A percentile compares a stretch with the other conserved stretches of the same genome.
Evolutionary conservation across 2,329 filamentous ascomycete species (phyloP).

Genomic region (Colletotrichum sp.): DNA sequence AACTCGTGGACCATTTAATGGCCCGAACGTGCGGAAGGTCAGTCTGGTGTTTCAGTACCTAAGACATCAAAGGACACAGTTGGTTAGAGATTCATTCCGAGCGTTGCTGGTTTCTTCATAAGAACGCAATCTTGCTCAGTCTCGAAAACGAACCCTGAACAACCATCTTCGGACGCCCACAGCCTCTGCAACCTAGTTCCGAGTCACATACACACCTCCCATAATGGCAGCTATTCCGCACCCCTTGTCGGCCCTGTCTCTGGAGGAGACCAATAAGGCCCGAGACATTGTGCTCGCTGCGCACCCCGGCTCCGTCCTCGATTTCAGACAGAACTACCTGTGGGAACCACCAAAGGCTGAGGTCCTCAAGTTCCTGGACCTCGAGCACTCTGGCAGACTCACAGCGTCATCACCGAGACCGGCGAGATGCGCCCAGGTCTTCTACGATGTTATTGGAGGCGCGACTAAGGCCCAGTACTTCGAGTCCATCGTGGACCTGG

Average conservation of each 20-base stretch:
- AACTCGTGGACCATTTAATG: not conserved
- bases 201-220: not conserved
- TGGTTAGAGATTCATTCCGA: not conserved
- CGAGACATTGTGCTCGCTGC: constrained; percentile 34
- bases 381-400: constrained; percentile 39
- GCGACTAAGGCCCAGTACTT: constrained; percentile 30
- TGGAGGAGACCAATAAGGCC: constrained; percentile 36
- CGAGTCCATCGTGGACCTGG: constrained; percentile 40
- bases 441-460: constrained; percentile 37
- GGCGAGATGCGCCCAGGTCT: constrained; percentile 39
- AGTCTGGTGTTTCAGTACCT: not conserved
- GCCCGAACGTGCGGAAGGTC: not conserved
- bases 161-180: not conserved
- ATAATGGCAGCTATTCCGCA: constrained; percentile 29
- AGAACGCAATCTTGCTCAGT: not conserved
- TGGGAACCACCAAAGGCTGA: constrained; percentile 48
- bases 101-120: not conserved
- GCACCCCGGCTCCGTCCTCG: constrained; percentile 31
- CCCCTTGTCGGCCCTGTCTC: constrained; percentile 33
- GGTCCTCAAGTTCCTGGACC: constrained; percentile 45
- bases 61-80: not conserved
- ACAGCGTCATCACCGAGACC: constrained; percentile 29
- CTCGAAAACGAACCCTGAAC: not conserved
- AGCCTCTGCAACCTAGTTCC: not conserved
- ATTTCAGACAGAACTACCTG: constrained; percentile 52